These are phyloP conservation scores for Coffea canephora DNA, from an alignment of 257 asterid species.

Conservation along the genomic window DNA sequence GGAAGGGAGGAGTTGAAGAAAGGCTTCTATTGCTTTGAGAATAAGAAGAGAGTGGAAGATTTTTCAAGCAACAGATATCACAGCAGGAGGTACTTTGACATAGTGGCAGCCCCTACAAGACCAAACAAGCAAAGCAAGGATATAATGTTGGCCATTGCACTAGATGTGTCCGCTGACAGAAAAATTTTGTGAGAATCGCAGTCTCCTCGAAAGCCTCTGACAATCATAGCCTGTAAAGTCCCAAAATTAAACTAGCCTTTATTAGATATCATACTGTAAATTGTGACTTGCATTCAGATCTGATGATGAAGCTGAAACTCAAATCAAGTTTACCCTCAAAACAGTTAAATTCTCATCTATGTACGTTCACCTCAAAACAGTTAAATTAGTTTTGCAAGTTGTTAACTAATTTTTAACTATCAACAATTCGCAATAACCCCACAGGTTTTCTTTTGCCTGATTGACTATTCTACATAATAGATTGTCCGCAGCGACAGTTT, in stretches of 20 bases:
- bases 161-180: conserved; percentile 68
- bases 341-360: neutral
- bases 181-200: conserved; percentile 55
- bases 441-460: neutral
- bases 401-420: neutral
- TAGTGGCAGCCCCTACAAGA: conserved; percentile 53
- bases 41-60: neutral
- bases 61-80: conserved; percentile 20
- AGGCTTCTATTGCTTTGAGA: neutral
- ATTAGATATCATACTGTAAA: neutral
- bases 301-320: neutral
- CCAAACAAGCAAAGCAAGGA: conserved; percentile 70
- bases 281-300: neutral
- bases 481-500: neutral
- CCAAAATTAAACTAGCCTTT: neutral
- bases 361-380: neutral
- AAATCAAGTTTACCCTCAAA: neutral
- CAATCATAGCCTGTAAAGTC: conserved; percentile 89
- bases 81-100: conserved; percentile 36
- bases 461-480: neutral
- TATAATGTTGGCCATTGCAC: conserved; percentile 44
- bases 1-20: neutral
- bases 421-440: neutral
- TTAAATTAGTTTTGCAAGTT: neutral
- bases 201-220: conserved; percentile 93